Percentiles rank a stretch among this genome's conserved stretches.
These are phyloP conservation scores for Vitis rotundifolia DNA, from an alignment of 164 flowering plant genomes.

Conservation along the genomic window DNA sequence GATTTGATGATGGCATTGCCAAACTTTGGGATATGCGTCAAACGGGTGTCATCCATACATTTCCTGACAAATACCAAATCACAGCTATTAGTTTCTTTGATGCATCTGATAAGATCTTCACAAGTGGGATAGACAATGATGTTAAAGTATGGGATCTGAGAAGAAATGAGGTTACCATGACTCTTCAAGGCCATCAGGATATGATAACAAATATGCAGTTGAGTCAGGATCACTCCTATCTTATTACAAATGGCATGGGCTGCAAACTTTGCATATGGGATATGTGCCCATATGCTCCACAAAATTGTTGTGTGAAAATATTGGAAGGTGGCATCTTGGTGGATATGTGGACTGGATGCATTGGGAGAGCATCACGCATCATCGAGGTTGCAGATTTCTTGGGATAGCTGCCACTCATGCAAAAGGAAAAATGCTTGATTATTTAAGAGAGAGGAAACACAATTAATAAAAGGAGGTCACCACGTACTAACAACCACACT, in stretches of 20 bases:
- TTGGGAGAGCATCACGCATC: too few species aligned
- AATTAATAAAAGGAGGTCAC: too few species aligned
- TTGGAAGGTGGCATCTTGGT: conserved; percentile 49
- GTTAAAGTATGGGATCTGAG: conserved; percentile 96
- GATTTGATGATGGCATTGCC: conserved; percentile 98
- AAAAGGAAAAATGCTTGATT: too few species aligned
- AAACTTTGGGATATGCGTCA: conserved; percentile 97
- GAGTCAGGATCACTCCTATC: conserved; percentile 99
- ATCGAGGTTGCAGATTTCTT: too few species aligned
- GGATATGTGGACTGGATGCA: too few species aligned
- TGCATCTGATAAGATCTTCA: conserved; percentile 91
- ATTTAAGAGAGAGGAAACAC: too few species aligned
- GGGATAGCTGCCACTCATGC: too few species aligned
- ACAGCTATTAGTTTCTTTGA: conserved; percentile 93
- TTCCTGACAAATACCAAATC: conserved; percentile 92
- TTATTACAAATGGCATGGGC: conserved; percentile 93
- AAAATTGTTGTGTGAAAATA: conserved; percentile 90
- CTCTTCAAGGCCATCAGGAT: conserved; percentile 90
- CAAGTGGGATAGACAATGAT: conserved; percentile 90
- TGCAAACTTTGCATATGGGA: conserved; percentile 95
- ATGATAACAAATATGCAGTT: conserved; percentile 90
- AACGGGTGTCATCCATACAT: conserved; percentile 91
- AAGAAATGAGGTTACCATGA: conserved; percentile 85
- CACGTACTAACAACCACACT: too few species aligned
- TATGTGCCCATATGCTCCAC: conserved; percentile 97